Evolutionary conservation across 371 early-diverging fungal genomes (phyloP), one percentile per base, ranked within the genome.

Genomic region (Circinella umbellata): DNA sequence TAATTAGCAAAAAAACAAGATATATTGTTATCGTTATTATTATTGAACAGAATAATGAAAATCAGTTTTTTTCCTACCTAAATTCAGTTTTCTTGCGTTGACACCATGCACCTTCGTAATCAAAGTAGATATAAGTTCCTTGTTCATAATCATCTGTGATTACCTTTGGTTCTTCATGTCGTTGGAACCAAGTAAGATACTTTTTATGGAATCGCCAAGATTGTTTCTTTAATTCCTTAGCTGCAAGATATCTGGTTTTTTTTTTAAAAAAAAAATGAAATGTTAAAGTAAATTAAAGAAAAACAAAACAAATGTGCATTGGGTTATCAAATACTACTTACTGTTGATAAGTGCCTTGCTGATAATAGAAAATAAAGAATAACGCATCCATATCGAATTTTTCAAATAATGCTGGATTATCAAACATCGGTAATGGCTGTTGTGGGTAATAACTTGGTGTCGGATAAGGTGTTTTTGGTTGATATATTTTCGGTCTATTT

Each of bases 131-230:
- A 76, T 98, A 99, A 9, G 98, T 96, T 18, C 99, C 99, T 79
- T 95, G 93, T 79, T 99, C 99, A 86, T 95, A 99, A 76, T 98
- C 97, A 64, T 98, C 97, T 17, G 97, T 99, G 66, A 99, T 98
- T 20, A 91, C 87, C 74, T 91, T 94, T 27, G 99, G 99, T 80
- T 99, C 99, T 73, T 98, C 98, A 73, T 95, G 95, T 27, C 99
- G 92, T 77, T 99, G 99, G 87, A 99, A 99, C 99, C 99, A 99
- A 34, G 98, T 98, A 70, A 91, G 82, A 73, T 98, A 99, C 83
- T 98, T 97, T 80, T 97, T 98, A 84, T 99, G 99, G 81, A 97
- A 99, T 65, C 99, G 89, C 99, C 99, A 99, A 17, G 95, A 94
- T 75, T 98, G 97, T 73, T 94, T 92, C 80, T 99, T 99, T 67